Evolutionary conservation across 768 basidiomycete species (phyloP), one percentile per base, ranked within the genome.

Genomic region (Cystoderma amianthinum): DNA sequence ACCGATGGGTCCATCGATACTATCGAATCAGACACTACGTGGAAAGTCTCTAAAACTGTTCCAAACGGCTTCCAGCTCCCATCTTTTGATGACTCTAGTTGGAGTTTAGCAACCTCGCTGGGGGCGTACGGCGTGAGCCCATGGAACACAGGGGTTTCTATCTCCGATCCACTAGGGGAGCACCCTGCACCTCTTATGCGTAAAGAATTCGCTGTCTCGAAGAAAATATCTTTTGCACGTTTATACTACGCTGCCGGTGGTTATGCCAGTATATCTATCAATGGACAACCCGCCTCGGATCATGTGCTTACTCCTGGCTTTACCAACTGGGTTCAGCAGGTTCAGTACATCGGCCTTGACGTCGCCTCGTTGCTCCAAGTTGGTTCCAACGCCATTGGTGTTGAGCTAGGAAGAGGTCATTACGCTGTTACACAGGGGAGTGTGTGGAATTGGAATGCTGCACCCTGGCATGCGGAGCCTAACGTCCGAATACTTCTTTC

Each of bases 361-460:
- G 59, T 60, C 24, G 28, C 46, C 3, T 47, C 51, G 5, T 43
- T 47, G 11, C 49, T 55, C 12, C 19, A 24, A 5, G 16, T 18
- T 23, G 53, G 53, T 3, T 30, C 42, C 4, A 60, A 60, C 30
- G 52, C 47, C 10, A 46, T 58, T 34, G 46, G 52, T 9, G 49
- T 53, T 2, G 53, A 54, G 42, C 51, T 58, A 23, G 59, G 59
- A 9, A 50, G 59, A 23, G 45, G 49, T 20, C 59, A 60, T 43
- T 58, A 54, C 38, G 59, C 54, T 9, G 55, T 57, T 2, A 60
- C 57, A 1, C 57, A 60, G 36, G 55, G 57, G 11, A 57, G 39
- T 34, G 55, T 57, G n/a, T 60, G 57, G 57, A 60, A 56, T 43
- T 60, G 59, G 57, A 44, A 48, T 32, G 41, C 39, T n/a, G 59